phyloP scores from a whole-genome alignment of 208 protist species.

The Wallacemonas sp. region DNA sequence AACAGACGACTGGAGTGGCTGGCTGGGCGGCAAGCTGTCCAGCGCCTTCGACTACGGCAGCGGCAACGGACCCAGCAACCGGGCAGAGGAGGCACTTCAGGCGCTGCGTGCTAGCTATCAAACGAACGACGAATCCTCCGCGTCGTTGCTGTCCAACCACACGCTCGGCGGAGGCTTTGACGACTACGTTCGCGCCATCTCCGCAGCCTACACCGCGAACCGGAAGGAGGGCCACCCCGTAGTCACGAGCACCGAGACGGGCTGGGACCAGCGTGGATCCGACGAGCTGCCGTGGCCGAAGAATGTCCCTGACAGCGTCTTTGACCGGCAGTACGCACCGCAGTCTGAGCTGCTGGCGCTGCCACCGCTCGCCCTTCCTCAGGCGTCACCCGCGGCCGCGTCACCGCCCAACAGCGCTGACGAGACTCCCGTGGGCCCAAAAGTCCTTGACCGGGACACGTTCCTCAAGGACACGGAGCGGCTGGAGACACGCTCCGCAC shows the following conservation, averaged over 20 bases:
- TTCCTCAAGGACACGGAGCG: constrained; percentile 68
- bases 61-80: not conserved
- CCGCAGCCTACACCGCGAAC: constrained; percentile 65
- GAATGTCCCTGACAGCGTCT: constrained; percentile 59
- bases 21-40: constrained; percentile 68
- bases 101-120: constrained; percentile 11
- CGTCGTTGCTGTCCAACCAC: constrained; percentile 42
- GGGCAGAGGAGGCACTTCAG: constrained; percentile 23
- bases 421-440: not conserved
- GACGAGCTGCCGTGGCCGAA: constrained; percentile 58
- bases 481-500: constrained; percentile 60
- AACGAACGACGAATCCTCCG: constrained; percentile 31
- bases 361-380: not conserved
- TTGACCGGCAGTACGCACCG: constrained; percentile 19
- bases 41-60: constrained; percentile 66
- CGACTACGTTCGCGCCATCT: constrained; percentile 66
- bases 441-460: constrained; percentile 25
- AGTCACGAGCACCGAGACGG: not conserved
- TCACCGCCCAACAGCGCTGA: not conserved
- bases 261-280: not conserved
- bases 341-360: constrained; percentile 19
- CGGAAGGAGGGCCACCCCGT: constrained; percentile 33
- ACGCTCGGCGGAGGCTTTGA: constrained; percentile 44
- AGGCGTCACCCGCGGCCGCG: not conserved
- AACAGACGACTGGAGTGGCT: constrained; percentile 42